Evolutionary conservation across 768 basidiomycete genomes (phyloP).

Genomic region (Podaxis carcinomalis): DNA sequence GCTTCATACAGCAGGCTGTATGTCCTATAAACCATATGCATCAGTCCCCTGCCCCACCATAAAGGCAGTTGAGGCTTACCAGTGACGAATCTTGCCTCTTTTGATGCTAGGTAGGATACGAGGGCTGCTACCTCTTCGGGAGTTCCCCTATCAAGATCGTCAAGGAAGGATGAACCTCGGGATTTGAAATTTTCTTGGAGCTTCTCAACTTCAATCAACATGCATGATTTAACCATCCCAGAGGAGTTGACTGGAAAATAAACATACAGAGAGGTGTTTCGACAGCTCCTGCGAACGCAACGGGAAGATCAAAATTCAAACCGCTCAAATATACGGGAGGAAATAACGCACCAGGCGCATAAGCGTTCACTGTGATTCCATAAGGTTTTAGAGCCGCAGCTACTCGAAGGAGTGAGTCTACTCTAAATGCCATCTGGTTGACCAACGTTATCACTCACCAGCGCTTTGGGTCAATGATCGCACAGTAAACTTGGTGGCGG

Average conservation of each 20-base stretch:
- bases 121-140: conserved; percentile 16
- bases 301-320: background rate
- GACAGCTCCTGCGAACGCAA: background rate
- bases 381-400: conserved; percentile 33
- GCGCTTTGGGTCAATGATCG: conserved; percentile 35
- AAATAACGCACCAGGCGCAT: conserved; percentile 28
- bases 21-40: too few species aligned
- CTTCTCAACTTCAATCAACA: background rate
- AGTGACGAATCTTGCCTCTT: conserved; percentile 17
- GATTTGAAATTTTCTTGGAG: background rate
- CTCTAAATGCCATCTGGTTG: background rate
- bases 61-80: conserved; percentile 7
- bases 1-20: too few species aligned
- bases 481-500: conserved; percentile 35
- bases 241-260: background rate
- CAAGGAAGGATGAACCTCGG: background rate
- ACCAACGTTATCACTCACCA: conserved; percentile 19
- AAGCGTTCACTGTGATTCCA: conserved; percentile 39
- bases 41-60: too few species aligned
- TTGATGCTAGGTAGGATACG: conserved; percentile 20
- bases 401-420: conserved; percentile 8
- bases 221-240: background rate
- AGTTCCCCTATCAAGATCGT: background rate
- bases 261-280: conserved; percentile 6
- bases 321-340: too few species aligned